phyloP scores from a whole-genome alignment of 441 rosid species.

The Gossypium trilobum region DNA sequence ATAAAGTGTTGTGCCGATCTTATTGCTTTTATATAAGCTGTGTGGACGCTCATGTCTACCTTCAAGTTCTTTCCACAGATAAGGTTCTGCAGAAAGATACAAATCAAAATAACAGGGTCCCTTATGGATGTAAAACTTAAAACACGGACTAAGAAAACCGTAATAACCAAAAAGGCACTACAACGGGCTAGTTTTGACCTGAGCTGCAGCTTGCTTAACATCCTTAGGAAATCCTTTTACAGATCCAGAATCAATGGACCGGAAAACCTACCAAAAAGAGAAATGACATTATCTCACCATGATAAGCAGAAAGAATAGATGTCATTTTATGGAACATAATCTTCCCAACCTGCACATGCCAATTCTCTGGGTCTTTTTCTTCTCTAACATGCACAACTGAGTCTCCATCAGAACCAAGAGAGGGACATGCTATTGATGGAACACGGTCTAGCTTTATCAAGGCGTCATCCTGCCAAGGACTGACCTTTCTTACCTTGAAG shows the following conservation, averaged over 20 bases:
- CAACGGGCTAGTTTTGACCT: conserved; percentile 28
- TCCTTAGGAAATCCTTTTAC: conserved; percentile 56
- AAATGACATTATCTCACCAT: conserved; percentile 1
- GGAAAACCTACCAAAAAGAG: conserved; percentile 35
- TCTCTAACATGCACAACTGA: conserved; percentile 24
- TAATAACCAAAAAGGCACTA: not conserved
- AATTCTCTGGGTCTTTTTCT: conserved; percentile 51
- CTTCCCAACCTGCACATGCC: conserved; percentile 60
- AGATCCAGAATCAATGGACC: conserved; percentile 70
- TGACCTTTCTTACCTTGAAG: conserved; percentile 44
- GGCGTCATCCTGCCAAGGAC: conserved; percentile 48
- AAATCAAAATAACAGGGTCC: not conserved
- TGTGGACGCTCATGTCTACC: conserved; percentile 67
- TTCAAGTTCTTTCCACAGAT: conserved; percentile 57
- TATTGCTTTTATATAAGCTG: conserved; percentile 56
- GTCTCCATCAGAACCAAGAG: conserved; percentile 37
- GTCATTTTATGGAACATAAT: not conserved
- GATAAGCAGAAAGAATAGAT: not conserved
- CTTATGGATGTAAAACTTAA: not conserved
- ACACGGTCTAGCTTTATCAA: conserved; percentile 54
- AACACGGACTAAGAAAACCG: not conserved
- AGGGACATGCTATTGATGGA: conserved; percentile 49
- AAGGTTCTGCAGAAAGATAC: conserved; percentile 38
- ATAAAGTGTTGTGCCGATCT: conserved; percentile 66
- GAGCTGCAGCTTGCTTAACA: conserved; percentile 40